Evolutionary conservation across 768 basidiomycete genomes (phyloP).

Genomic region (Lentinula edodes): DNA sequence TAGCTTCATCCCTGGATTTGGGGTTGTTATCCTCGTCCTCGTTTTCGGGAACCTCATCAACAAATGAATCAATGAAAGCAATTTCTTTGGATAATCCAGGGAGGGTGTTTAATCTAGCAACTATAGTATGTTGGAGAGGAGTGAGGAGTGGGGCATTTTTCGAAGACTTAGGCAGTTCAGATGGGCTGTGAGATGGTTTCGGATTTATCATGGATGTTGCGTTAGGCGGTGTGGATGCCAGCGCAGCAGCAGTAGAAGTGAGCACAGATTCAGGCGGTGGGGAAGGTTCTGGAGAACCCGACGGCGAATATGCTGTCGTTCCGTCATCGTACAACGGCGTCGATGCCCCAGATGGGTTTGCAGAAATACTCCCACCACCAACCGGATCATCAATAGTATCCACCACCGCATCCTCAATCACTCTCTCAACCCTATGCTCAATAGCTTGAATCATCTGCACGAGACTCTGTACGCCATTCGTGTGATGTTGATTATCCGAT

Average conservation of each 20-base stretch:
- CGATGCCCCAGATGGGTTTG: background rate
- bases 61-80: conserved; percentile 49
- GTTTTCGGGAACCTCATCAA: background rate
- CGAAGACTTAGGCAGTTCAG: background rate
- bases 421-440: conserved; percentile 40
- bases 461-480: conserved; percentile 27
- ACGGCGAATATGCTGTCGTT: background rate
- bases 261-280: too few relatives aligned
- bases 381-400: conserved; percentile 49
- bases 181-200: background rate
- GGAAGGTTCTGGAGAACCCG: background rate
- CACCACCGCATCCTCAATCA: conserved; percentile 54
- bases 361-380: background rate
- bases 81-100: conserved; percentile 66
- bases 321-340: background rate
- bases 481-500: conserved; percentile 22
- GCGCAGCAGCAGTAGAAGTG: too few relatives aligned
- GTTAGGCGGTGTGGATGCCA: too few relatives aligned
- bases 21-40: background rate
- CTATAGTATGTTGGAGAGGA: conserved; percentile 49
- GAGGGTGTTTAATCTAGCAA: conserved; percentile 54
- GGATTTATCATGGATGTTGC: background rate
- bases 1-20: too few relatives aligned
- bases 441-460: conserved; percentile 28
- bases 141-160: conserved; percentile 28